phyloP scores from a whole-genome alignment of 345 rosid genomes.

The Sisymbrium irio region DNA sequence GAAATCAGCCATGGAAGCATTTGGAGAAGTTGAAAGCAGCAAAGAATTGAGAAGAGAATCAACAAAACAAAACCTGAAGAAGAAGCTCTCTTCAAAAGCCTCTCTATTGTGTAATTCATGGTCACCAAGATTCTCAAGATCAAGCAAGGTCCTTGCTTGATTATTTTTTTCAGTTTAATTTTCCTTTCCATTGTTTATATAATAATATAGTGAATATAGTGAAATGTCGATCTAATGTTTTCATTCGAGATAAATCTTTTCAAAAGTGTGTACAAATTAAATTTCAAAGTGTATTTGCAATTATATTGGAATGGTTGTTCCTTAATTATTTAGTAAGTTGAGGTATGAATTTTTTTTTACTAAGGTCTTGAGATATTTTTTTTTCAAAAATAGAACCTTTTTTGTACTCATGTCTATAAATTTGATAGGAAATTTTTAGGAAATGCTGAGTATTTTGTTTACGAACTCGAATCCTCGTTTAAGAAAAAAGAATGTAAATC shows the following conservation, averaged over 20 bases:
- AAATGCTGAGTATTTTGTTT: too few relatives aligned
- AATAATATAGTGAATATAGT: slow-evolving; percentile 20
- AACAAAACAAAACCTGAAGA: slow-evolving; percentile 26
- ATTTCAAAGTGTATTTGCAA: slow-evolving; percentile 17
- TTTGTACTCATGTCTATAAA: too few relatives aligned
- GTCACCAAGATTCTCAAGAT: slow-evolving; percentile 35
- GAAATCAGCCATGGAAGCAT: slow-evolving; percentile 25
- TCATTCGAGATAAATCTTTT: neutral
- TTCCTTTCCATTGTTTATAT: slow-evolving; percentile 19
- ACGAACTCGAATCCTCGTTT: too few relatives aligned
- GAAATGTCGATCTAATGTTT: slow-evolving; percentile 9
- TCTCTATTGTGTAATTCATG: slow-evolving; percentile 27
- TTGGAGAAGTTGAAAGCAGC: slow-evolving; percentile 27
- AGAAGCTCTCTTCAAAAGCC: slow-evolving; percentile 30
- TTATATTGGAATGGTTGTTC: slow-evolving; percentile 19
- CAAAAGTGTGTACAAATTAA: slow-evolving; percentile 29
- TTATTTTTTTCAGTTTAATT: neutral
- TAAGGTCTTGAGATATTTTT: too few relatives aligned
- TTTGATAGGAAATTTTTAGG: too few relatives aligned
- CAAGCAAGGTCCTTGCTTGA: slow-evolving; percentile 28
- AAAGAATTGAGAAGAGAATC: slow-evolving; percentile 26
- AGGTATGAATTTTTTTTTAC: neutral
- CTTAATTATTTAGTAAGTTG: neutral
- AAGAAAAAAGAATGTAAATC: too few relatives aligned
- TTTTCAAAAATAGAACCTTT: too few relatives aligned